Conservation (phyloP, 2,329 filamentous ascomycete species). For the Penicillium sp. region DNA sequence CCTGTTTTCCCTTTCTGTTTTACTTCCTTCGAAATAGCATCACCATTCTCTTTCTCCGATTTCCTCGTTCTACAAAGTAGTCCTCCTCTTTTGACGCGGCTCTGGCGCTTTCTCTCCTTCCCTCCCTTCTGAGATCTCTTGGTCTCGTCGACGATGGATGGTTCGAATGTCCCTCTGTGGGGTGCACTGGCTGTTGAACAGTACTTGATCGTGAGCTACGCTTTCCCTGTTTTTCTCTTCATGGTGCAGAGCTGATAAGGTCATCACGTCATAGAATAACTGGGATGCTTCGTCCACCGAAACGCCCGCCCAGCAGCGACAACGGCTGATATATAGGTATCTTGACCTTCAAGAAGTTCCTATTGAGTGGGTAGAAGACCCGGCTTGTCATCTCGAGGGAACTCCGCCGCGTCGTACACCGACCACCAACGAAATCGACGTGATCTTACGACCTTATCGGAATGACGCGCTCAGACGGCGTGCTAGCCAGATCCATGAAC, state of each 20-base stretch:
- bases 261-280: not conserved
- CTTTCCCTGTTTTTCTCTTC: not conserved
- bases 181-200: not conserved
- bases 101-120: too few relatives aligned
- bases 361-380: not conserved
- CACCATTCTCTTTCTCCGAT: too few relatives aligned
- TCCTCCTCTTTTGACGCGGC: too few relatives aligned
- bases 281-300: not conserved
- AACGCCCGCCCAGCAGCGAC: not conserved
- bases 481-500: not conserved
- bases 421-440: not conserved
- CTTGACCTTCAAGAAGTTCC: not conserved
- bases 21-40: too few relatives aligned
- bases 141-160: not conserved
- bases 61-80: too few relatives aligned
- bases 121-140: too few relatives aligned
- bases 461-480: not conserved
- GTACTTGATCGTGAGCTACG: not conserved
- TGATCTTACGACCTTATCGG: constrained; percentile 3
- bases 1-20: too few relatives aligned
- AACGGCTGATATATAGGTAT: not conserved
- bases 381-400: not conserved
- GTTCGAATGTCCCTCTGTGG: not conserved
- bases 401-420: not conserved
- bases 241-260: not conserved